phyloP scores from a whole-genome alignment of 495 filamentous ascomycete genomes.

The Aspergillus asperescens region DNA sequence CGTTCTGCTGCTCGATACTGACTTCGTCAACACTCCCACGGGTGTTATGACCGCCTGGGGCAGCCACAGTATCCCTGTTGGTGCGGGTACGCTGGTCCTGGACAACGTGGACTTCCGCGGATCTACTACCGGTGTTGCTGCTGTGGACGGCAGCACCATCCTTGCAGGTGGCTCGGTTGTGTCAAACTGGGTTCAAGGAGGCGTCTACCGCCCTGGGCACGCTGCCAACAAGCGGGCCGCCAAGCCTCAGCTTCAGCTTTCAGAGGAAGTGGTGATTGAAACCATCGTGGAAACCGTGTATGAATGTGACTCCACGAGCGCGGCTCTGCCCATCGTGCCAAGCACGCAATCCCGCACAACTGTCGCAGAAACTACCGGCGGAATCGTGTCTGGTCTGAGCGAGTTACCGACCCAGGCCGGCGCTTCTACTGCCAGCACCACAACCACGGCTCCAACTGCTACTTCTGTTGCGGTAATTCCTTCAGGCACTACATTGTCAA shows the following conservation, averaged over 20 bases:
- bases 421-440: background rate
- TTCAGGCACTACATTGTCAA: background rate
- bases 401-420: too few species aligned
- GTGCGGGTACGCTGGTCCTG: conserved; percentile 73
- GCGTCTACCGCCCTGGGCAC: conserved; percentile 50
- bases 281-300: conserved; percentile 23
- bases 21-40: conserved; percentile 63
- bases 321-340: background rate
- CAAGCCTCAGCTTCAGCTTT: too few species aligned
- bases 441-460: background rate
- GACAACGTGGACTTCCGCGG: conserved; percentile 80
- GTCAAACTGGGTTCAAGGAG: conserved; percentile 69
- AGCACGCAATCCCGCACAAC: background rate
- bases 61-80: conserved; percentile 51
- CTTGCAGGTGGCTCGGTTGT: conserved; percentile 68
- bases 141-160: conserved; percentile 50
- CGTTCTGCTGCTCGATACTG: conserved; percentile 74
- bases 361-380: conserved; percentile 11
- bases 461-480: background rate
- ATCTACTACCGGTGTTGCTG: conserved; percentile 49
- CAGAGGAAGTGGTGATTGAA: conserved; percentile 27
- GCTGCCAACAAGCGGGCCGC: conserved; percentile 25
- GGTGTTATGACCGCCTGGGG: conserved; percentile 70
- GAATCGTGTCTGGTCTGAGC: too few species aligned
- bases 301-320: conserved; percentile 6